Conservation (phyloP, 805 yeast genomes). For the Schizosaccharomyces japonicus region DNA sequence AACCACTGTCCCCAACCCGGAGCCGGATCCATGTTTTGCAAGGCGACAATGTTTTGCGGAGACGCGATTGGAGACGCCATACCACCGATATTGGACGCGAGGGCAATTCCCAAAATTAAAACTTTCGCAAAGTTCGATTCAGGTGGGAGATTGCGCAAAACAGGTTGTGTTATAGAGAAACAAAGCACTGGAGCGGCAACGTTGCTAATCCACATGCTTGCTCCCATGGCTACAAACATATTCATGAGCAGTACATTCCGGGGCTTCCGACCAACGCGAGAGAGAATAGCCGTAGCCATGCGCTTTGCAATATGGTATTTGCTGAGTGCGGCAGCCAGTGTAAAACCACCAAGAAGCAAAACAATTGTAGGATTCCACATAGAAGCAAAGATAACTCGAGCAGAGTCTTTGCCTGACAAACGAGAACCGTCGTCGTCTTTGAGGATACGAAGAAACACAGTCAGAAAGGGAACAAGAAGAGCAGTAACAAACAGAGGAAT, state of each 20-base stretch:
- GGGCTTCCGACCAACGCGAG: slow-evolving; percentile 72
- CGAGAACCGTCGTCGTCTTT: slow-evolving; percentile 28
- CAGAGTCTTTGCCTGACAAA: slow-evolving; percentile 42
- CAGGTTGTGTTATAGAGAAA: slow-evolving; percentile 74
- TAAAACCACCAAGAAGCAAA: slow-evolving; percentile 77
- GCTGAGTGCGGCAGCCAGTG: slow-evolving; percentile 81
- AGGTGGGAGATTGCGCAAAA: slow-evolving; percentile 60
- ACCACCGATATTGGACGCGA: slow-evolving; percentile 85
- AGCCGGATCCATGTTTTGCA: slow-evolving; percentile 65
- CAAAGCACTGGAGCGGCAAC: slow-evolving; percentile 94
- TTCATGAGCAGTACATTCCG: slow-evolving; percentile 48
- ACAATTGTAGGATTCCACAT: slow-evolving; percentile 94
- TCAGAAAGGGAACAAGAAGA: slow-evolving; percentile 52
- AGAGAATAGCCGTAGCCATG: slow-evolving; percentile 56
- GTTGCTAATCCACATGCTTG: slow-evolving; percentile 87
- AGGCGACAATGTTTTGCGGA: slow-evolving; percentile 83
- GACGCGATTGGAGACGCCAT: slow-evolving; percentile 95
- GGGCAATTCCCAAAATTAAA: slow-evolving; percentile 69
- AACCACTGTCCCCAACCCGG: slow-evolving; percentile 90
- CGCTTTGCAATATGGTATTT: slow-evolving; percentile 74
- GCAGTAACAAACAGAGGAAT: slow-evolving; percentile 83
- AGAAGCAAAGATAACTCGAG: slow-evolving; percentile 52
- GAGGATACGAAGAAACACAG: slow-evolving; percentile 47
- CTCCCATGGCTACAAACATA: slow-evolving; percentile 66
- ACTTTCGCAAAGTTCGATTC: slow-evolving; percentile 61